Evolutionary conservation across 768 basidiomycete species (phyloP).

Genomic region (Paxillus rubicundulus): DNA sequence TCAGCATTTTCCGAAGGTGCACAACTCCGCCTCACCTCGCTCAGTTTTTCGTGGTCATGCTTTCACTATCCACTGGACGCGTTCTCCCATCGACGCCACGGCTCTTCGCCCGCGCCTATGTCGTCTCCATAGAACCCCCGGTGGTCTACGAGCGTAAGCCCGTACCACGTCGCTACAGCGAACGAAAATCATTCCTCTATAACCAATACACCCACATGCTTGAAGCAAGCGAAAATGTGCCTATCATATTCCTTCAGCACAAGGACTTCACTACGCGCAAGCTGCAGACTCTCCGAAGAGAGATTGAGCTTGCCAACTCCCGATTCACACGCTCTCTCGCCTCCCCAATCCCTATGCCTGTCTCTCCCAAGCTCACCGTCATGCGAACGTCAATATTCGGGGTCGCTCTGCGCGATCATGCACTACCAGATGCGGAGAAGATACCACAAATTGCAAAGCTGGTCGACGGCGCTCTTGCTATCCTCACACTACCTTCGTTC

Average conservation of each 20-base stretch:
- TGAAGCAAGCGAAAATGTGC: conserved; percentile 48
- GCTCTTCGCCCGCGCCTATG: conserved; percentile 43
- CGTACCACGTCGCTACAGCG: conserved; percentile 65
- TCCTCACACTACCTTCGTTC: conserved; percentile 62
- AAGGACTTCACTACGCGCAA: conserved; percentile 69
- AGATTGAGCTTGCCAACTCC: conserved; percentile 57
- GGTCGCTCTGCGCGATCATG: conserved; percentile 65
- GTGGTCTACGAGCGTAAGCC: conserved; percentile 51
- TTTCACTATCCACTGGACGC: conserved; percentile 5
- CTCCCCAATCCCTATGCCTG: conserved; percentile 33
- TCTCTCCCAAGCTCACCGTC: conserved; percentile 57
- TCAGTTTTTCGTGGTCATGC: conserved; percentile 9
- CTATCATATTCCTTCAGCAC: conserved; percentile 79
- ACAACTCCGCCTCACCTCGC: background rate
- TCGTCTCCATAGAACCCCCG: conserved; percentile 54
- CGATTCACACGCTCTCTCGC: conserved; percentile 34
- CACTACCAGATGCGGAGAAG: conserved; percentile 46
- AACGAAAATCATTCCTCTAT: conserved; percentile 80
- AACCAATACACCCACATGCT: conserved; percentile 77
- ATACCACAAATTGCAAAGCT: conserved; percentile 54
- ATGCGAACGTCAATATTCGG: conserved; percentile 80
- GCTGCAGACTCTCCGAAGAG: conserved; percentile 64
- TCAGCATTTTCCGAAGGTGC: background rate
- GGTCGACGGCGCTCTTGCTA: conserved; percentile 59
- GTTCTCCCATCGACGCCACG: conserved; percentile 11